Evolutionary conservation across 1,284 basidiomycete genomes (phyloP), one percentile per base, ranked within the genome.

Genomic region (Ustilago shanxiensis): DNA sequence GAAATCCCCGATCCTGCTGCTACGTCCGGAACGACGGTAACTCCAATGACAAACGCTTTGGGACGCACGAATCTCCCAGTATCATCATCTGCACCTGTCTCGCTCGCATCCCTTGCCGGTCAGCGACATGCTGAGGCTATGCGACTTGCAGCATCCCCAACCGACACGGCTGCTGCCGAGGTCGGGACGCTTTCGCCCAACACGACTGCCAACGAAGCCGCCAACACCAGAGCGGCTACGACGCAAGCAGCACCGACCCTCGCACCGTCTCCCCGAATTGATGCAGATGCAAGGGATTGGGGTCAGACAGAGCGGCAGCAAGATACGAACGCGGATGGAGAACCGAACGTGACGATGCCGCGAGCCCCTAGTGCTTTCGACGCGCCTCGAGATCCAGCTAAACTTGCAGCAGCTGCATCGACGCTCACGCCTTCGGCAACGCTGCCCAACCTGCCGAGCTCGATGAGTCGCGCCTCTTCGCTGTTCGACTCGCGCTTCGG

Each of bases 301-400:
- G 60, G 33, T 1, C 26, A 41, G 41, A 33, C 39, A n/a, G 33
- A 59, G 35, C 37, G 18, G 29, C 10, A 18, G 37, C 16, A 55
- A 33, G n/a, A 31, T 13, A n/a, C 41, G 9, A 22, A 16, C 16
- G 33, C 52, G n/a, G 53, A 44, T 10, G 26, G 41, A n/a, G 59
- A 74, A 35, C n/a, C 61, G n/a, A 47, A 29, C 14, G 33, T 26
- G 5, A 63, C 71, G 47, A 58, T 75, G 33, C 72, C 74, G 8
- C 65, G 52, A 3, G 72, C 68, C 6, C 80, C 81, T 0, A 77
- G 68, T 44, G 74, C 79, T 13, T 74, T 79, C 22, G 71, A 76
- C 41, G 57, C 54, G 1, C 75, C 79, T 37, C 67, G 50, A 22
- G 75, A 79, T 58, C 79, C 81, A 10, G 60, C 72, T 41, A 81